phyloP scores from a whole-genome alignment of 495 filamentous ascomycete genomes.

The Penicillium nucicola region DNA sequence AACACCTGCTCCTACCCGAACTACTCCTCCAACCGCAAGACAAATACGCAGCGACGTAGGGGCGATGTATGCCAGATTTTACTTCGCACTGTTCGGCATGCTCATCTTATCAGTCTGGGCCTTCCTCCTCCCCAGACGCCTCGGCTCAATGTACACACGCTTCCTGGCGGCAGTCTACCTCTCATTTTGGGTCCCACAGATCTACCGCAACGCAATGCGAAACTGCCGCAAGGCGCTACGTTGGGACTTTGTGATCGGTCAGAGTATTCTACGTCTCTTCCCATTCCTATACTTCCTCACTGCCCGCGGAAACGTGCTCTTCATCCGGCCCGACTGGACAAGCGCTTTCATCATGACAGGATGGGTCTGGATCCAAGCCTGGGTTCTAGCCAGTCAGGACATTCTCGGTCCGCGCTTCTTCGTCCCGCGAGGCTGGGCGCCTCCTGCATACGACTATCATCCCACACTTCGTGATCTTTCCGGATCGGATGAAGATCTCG shows the following conservation, averaged over 20 bases:
- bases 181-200: conserved; percentile 89
- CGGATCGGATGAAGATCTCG: conserved; percentile 58
- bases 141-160: conserved; percentile 70
- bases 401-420: conserved; percentile 82
- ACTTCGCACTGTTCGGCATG: conserved; percentile 65
- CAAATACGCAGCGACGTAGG: conserved; percentile 57
- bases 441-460: conserved; percentile 93
- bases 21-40: conserved; percentile 26
- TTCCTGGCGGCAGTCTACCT: conserved; percentile 67
- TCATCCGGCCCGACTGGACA: conserved; percentile 64
- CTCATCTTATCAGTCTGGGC: conserved; percentile 75
- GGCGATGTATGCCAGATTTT: conserved; percentile 76
- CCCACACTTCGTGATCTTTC: conserved; percentile 71
- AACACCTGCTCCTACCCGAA: conserved; percentile 25
- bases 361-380: conserved; percentile 94
- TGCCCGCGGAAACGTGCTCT: conserved; percentile 70
- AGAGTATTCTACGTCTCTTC: conserved; percentile 69
- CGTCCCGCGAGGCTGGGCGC: conserved; percentile 64
- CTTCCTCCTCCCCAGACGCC: conserved; percentile 66
- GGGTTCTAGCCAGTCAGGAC: conserved; percentile 72
- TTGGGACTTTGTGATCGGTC: conserved; percentile 85
- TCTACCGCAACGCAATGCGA: conserved; percentile 82
- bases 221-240: conserved; percentile 85
- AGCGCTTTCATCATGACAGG: conserved; percentile 60
- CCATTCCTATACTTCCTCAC: conserved; percentile 84